Conservation (phyloP, 1,284 basidiomycete genomes). For the Schizopora paradoxa region DNA sequence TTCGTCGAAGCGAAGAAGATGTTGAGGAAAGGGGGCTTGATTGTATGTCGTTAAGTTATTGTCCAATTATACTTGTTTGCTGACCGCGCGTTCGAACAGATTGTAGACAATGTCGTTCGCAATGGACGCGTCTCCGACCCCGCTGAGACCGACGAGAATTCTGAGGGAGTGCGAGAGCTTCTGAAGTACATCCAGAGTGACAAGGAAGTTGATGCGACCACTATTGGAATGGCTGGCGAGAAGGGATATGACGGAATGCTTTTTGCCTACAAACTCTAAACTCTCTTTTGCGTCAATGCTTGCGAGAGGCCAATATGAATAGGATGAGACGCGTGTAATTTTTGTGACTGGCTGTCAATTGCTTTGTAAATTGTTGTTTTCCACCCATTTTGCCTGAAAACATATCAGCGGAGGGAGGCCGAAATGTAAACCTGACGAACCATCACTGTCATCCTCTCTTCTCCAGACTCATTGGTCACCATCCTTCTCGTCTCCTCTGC, state of each 20-base stretch:
- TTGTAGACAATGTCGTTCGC: slow-evolving; percentile 60
- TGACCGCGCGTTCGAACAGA: slow-evolving; percentile 28
- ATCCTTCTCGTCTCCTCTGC: slow-evolving; percentile 44
- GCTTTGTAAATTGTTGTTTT: neutral
- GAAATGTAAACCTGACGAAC: slow-evolving; percentile 28
- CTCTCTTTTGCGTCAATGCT: neutral
- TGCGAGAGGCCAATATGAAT: neutral
- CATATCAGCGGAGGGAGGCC: too few relatives aligned
- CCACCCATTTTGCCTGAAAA: neutral
- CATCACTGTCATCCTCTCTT: slow-evolving; percentile 54
- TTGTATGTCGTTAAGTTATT: slow-evolving; percentile 21
- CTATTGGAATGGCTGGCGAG: slow-evolving; percentile 54
- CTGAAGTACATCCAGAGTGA: slow-evolving; percentile 46
- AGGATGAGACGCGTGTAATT: neutral
- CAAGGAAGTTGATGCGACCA: slow-evolving; percentile 52
- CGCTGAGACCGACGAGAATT: slow-evolving; percentile 29
- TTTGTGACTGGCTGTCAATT: neutral
- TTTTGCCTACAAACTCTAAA: slow-evolving; percentile 37
- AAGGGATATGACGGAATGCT: slow-evolving; percentile 61
- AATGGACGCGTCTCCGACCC: slow-evolving; percentile 43
- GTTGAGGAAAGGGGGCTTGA: slow-evolving; percentile 23
- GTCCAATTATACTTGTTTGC: neutral
- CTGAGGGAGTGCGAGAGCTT: slow-evolving; percentile 45
- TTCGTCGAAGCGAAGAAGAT: slow-evolving; percentile 26
- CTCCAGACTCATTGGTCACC: slow-evolving; percentile 49